phyloP scores from a whole-genome alignment of 192 early-diverging fungal genomes.

The Coemansia sp. region DNA sequence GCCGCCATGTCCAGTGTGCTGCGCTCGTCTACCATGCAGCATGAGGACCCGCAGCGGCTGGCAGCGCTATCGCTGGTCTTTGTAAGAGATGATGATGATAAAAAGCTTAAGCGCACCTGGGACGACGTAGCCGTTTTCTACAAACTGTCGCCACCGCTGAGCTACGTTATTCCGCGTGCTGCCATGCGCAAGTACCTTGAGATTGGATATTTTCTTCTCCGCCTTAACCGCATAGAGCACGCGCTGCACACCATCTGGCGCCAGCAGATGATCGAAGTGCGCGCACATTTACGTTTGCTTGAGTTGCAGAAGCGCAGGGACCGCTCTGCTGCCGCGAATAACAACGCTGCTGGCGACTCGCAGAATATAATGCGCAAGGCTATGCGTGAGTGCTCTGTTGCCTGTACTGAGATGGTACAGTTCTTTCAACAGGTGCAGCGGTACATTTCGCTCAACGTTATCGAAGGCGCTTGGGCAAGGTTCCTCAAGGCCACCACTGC shows the following conservation, averaged over 20 bases:
- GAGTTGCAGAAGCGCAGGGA: conserved; percentile 40
- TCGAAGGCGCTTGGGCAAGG: conserved; percentile 89
- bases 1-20: conserved; percentile 81
- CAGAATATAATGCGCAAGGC: conserved; percentile 51
- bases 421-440: conserved; percentile 93
- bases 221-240: conserved; percentile 83
- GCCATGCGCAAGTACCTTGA: conserved; percentile 79
- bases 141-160: conserved; percentile 75
- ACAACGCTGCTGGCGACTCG: background rate
- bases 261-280: conserved; percentile 67
- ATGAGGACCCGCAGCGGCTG: conserved; percentile 74
- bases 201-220: conserved; percentile 86
- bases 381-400: conserved; percentile 67
- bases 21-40: conserved; percentile 85
- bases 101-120: conserved; percentile 64
- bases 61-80: conserved; percentile 47
- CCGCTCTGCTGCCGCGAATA: conserved; percentile 1
- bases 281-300: conserved; percentile 28
- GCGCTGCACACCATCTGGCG: conserved; percentile 74
- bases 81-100: conserved; percentile 16
- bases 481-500: conserved; percentile 47
- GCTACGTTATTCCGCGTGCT: conserved; percentile 72
- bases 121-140: conserved; percentile 92
- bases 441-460: conserved; percentile 87
- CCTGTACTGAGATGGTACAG: conserved; percentile 87